Evolutionary conservation across 768 basidiomycete species (phyloP).

Genomic region (Mycena crocata): DNA sequence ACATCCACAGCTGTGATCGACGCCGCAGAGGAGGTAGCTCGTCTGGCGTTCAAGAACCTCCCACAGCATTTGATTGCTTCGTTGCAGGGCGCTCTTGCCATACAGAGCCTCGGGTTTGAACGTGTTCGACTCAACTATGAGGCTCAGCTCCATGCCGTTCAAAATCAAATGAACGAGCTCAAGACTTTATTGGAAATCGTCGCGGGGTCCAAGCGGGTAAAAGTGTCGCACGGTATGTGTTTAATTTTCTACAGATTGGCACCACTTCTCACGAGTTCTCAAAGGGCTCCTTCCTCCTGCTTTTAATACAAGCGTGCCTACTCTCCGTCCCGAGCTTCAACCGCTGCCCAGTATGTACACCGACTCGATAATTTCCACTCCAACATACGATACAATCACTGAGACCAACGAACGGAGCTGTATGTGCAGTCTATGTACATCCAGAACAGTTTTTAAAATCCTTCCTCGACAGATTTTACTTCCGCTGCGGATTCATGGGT

Average conservation of each 20-base stretch:
- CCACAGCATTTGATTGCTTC: slow-evolving; percentile 5
- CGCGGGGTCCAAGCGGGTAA: neutral
- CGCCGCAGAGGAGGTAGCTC: neutral
- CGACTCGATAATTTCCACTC: too few species aligned
- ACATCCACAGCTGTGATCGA: neutral
- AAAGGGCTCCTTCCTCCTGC: too few species aligned
- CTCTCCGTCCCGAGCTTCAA: too few species aligned
- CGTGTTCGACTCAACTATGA: slow-evolving; percentile 1
- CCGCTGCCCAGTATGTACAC: too few species aligned
- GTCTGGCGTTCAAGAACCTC: slow-evolving; percentile 2
- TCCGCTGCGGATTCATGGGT: too few species aligned
- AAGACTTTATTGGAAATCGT: neutral
- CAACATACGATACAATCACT: too few species aligned
- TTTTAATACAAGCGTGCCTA: too few species aligned
- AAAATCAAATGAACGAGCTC: neutral
- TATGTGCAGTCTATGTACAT: too few species aligned
- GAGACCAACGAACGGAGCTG: too few species aligned
- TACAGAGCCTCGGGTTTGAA: neutral
- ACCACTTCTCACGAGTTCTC: too few species aligned
- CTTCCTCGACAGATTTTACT: too few species aligned
- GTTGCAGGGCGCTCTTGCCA: neutral
- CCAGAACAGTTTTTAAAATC: too few species aligned
- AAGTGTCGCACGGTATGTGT: neutral
- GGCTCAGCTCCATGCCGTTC: neutral
- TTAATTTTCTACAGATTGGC: neutral